Evolutionary conservation across 2,329 filamentous ascomycete species (phyloP).

Genomic region (Sporothrix humicola): DNA sequence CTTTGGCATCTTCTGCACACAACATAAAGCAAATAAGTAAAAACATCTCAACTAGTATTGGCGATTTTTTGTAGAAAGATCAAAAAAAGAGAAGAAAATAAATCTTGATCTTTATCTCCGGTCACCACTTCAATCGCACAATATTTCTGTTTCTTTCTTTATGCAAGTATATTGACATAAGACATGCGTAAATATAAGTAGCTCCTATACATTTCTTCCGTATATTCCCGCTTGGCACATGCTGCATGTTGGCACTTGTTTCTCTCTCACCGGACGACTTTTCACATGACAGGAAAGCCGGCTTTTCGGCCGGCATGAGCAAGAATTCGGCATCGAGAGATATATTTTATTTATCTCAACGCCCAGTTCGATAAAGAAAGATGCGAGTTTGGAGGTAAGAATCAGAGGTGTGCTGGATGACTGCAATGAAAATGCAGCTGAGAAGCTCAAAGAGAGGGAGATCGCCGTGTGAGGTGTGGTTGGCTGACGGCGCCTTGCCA

Average conservation of each 20-base stretch:
- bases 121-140: too few relatives aligned
- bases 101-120: too few relatives aligned
- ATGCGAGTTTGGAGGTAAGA: background rate
- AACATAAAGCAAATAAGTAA: too few relatives aligned
- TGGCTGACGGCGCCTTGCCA: background rate
- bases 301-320: background rate
- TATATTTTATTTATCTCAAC: too few relatives aligned
- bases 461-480: background rate
- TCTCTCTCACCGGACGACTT: background rate
- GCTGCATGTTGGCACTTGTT: background rate
- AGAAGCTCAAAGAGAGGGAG: background rate
- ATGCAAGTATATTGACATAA: background rate
- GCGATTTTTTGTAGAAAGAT: background rate
- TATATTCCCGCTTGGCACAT: conserved; percentile 14
- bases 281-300: conserved; percentile 16
- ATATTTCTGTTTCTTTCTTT: background rate
- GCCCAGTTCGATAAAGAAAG: too few relatives aligned
- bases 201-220: background rate
- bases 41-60: too few relatives aligned
- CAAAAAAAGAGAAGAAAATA: background rate
- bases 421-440: background rate
- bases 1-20: too few relatives aligned
- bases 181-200: background rate
- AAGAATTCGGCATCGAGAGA: background rate
- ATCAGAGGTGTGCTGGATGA: background rate